Base-by-base conservation (phyloP, 2,329 filamentous ascomycete genomes). In the Polychaeton citri region DNA sequence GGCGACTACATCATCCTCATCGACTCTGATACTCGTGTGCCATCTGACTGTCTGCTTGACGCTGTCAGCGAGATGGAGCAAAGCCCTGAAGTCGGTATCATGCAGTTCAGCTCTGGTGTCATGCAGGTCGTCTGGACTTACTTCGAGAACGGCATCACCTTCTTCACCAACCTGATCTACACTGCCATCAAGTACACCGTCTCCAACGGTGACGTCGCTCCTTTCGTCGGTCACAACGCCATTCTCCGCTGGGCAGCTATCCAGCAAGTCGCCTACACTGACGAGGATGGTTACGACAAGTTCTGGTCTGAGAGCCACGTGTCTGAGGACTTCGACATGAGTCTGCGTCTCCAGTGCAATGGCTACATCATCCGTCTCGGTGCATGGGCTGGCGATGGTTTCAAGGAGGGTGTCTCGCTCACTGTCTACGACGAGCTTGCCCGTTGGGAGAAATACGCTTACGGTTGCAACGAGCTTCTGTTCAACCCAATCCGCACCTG, bases 81-180 rank as follows among this genome's bases (percentile, higher is more conserved):
- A 43, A 77, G 69, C 10, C 79, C 76, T 0, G 72, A 82, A 46
- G 76, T 81, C 1, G 79, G 71, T 13, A 81, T 84, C 47, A 66
- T 83, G 38, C 79, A 84, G 52, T 80, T 79, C 58, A 71, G 71
- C 0, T 81, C 79, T 5, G 78, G 79, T 18, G 79, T 86, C 40
- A 85, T 86, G 79, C 76, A 85, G 45, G 77, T 86, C 7, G 72
- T 76, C 1, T 64, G 73, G 47, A 76, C 71, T 36, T 81, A 75
- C 58, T 86, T 86, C 47, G 81, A 87, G 57, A 79, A 78, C 45
- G 77, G 74, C 30, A 80, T 83, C 49, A 81, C 79, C 2, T 86
- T 80, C 62, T 85, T 86, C 60, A 86, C 81, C 30, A 77, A 85
- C 50, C 68, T 86, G 35, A 74, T 86, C 47, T 87, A 85, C 61